These are phyloP conservation scores for Aspergillus fischeri DNA, from an alignment of 2,329 filamentous ascomycete genomes.

Conservation along the genomic window DNA sequence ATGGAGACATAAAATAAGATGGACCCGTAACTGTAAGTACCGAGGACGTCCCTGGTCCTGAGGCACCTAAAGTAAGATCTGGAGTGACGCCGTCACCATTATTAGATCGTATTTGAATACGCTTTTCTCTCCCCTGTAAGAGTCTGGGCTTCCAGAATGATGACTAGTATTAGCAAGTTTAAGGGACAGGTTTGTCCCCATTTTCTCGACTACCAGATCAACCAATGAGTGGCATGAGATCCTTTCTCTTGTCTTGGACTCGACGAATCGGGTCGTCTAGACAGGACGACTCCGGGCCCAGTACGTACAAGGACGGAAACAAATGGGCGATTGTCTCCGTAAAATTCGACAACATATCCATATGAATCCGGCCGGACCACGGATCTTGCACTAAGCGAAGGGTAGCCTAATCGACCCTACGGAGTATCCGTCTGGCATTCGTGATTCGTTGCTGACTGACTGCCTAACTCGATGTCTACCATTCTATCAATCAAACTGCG, in stretches of 20 bases:
- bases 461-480: background rate
- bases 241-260: background rate
- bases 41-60: background rate
- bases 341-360: background rate
- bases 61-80: too few species aligned
- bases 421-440: background rate
- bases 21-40: background rate
- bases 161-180: background rate
- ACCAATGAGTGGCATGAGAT: background rate
- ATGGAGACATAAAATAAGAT: background rate
- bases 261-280: conserved; percentile 10
- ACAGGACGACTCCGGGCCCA: conserved; percentile 8
- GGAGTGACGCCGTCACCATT: background rate
- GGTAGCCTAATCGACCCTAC: background rate
- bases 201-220: background rate
- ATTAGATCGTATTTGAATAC: background rate
- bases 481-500: background rate
- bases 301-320: background rate
- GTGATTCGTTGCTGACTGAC: background rate
- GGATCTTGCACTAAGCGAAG: background rate
- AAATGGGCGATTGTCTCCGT: background rate
- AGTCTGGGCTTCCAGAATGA: background rate
- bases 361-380: background rate
- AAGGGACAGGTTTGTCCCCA: background rate
- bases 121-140: background rate